These are phyloP conservation scores for Aureobasidium namibiae DNA, from an alignment of 2,329 filamentous ascomycete species.

Conservation along the genomic window DNA sequence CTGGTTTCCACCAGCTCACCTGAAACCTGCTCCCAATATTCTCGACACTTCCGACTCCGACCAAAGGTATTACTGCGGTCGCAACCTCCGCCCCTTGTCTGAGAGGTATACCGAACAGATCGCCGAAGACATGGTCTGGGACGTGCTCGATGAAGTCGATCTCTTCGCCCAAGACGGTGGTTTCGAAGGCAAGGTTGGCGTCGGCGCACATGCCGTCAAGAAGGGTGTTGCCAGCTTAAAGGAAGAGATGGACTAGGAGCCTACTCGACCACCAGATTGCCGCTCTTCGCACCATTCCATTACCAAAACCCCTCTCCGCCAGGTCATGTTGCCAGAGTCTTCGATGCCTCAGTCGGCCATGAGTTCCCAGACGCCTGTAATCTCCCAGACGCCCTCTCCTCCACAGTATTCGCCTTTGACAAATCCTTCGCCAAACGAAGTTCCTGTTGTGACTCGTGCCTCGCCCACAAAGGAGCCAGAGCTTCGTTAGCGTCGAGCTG, in stretches of 20 bases:
- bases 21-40: conserved; percentile 25
- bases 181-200: conserved; percentile 25
- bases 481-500: neutral
- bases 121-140: conserved; percentile 85
- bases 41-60: neutral
- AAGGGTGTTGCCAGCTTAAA: conserved; percentile 16
- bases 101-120: conserved; percentile 90
- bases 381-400: neutral
- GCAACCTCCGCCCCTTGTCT: conserved; percentile 51
- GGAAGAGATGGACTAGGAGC: conserved; percentile 16
- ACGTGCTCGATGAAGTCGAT: conserved; percentile 90
- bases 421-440: neutral
- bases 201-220: conserved; percentile 18
- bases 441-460: neutral
- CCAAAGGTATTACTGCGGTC: conserved; percentile 14
- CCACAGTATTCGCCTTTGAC: neutral
- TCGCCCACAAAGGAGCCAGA: neutral
- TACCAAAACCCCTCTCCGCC: neutral
- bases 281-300: conserved; percentile 9
- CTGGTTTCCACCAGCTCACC: conserved; percentile 69
- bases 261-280: neutral
- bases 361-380: too few species aligned
- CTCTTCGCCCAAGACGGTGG: conserved; percentile 67
- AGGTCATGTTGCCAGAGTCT: neutral
- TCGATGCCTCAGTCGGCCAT: too few species aligned